Evolutionary conservation across 371 early-diverging fungal genomes (phyloP).

Genomic region (Lichtheimia ramosa): DNA sequence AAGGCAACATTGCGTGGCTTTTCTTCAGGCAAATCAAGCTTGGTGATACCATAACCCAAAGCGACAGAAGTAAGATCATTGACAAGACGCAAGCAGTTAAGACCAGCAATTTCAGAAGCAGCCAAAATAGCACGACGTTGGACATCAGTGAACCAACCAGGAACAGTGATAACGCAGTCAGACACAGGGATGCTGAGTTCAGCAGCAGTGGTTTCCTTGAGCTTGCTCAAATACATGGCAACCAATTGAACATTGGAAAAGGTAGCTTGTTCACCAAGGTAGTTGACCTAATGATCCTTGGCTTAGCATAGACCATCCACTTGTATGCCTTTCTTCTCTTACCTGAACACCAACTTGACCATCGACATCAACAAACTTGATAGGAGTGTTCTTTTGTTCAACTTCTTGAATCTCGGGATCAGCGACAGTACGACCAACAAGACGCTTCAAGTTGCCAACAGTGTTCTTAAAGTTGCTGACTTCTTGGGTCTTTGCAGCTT

Average conservation of each 20-base stretch:
- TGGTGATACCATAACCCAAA: conserved; percentile 97
- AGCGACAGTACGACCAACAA: conserved; percentile 89
- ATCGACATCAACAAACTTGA: conserved; percentile 76
- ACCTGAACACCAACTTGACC: conserved; percentile 89
- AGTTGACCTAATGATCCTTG: conserved; percentile 58
- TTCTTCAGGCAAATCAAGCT: conserved; percentile 93
- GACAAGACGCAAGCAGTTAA: conserved; percentile 90
- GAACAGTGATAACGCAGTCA: conserved; percentile 94
- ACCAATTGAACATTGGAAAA: conserved; percentile 90
- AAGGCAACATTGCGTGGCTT: conserved; percentile 92
- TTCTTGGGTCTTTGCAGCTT: conserved; percentile 94
- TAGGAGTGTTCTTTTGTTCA: conserved; percentile 82
- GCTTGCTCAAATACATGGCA: conserved; percentile 92
- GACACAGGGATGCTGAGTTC: conserved; percentile 87
- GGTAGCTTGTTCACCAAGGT: conserved; percentile 70
- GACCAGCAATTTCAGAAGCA: conserved; percentile 90
- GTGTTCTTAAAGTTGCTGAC: conserved; percentile 96
- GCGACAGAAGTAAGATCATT: conserved; percentile 95
- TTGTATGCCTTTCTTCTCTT: conserved; percentile 12
- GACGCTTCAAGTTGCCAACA: conserved; percentile 91
- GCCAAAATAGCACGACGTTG: conserved; percentile 90
- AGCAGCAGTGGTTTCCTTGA: conserved; percentile 84
- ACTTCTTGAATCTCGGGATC: conserved; percentile 87
- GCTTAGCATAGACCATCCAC: not conserved
- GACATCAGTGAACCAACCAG: conserved; percentile 93